A percentile compares a stretch with the other conserved stretches of the same genome.
Evolutionary conservation across 1,284 basidiomycete genomes (phyloP).

Genomic region (Rhizoctonia solani): DNA sequence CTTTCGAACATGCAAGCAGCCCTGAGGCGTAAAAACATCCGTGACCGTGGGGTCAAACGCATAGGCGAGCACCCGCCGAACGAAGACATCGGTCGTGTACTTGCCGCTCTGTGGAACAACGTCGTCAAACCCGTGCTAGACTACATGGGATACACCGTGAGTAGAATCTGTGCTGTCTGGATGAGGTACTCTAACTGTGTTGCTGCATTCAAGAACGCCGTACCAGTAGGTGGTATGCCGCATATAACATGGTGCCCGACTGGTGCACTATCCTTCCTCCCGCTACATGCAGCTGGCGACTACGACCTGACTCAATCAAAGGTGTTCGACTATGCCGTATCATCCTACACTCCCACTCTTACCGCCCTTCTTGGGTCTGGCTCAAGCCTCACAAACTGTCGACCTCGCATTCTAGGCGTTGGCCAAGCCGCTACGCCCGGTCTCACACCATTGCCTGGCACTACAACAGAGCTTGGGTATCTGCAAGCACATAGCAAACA

Average conservation of each 20-base stretch:
- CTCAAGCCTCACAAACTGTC: no score
- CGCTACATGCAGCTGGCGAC: slow-evolving; percentile 43
- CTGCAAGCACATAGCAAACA: not conserved
- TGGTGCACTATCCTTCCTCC: slow-evolving; percentile 40
- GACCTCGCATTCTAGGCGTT: not conserved
- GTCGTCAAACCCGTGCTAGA: no score
- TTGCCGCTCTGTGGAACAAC: no score
- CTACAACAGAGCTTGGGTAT: not conserved
- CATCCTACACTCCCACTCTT: slow-evolving; percentile 43
- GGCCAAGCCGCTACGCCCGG: not conserved
- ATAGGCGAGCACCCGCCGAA: no score
- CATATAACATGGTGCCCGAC: slow-evolving; percentile 39
- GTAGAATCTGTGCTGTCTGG: no score
- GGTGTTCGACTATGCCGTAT: slow-evolving; percentile 40
- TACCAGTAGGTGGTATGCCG: slow-evolving; percentile 23
- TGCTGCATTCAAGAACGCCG: no score
- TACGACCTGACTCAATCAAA: slow-evolving; percentile 23
- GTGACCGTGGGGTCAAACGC: no score
- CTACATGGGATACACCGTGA: no score
- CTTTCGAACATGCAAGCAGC: no score
- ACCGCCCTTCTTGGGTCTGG: slow-evolving; percentile 26
- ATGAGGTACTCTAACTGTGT: no score
- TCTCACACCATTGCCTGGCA: not conserved
- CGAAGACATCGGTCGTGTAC: no score
- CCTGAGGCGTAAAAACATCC: no score